These are phyloP conservation scores for Fonsecaea multimorphosa DNA, from an alignment of 2,329 filamentous ascomycete genomes.

Conservation along the genomic window DNA sequence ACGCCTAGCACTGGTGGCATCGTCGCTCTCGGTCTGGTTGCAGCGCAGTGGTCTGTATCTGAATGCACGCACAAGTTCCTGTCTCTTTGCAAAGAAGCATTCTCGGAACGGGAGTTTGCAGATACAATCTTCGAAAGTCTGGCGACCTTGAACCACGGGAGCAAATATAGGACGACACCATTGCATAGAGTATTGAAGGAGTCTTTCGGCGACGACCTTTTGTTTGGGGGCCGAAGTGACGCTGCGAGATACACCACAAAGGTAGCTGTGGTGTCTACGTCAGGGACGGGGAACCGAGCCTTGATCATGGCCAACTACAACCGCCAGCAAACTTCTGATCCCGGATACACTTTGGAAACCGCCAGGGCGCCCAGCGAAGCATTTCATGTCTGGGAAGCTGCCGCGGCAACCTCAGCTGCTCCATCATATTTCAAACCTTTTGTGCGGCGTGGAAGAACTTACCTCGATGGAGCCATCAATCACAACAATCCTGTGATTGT, in stretches of 20 bases:
- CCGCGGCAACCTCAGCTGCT: background rate
- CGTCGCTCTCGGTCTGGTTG: background rate
- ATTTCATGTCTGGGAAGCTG: conserved; percentile 3
- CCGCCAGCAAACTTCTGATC: conserved; percentile 1
- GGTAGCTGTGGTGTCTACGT: conserved; percentile 4
- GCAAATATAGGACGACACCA: background rate
- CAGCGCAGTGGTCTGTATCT: background rate
- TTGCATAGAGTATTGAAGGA: background rate
- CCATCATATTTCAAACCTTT: conserved; percentile 5
- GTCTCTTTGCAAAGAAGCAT: background rate
- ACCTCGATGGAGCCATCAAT: conserved; percentile 2
- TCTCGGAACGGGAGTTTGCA: background rate
- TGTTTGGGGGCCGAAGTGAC: background rate
- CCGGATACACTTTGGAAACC: background rate
- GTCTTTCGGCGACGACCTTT: background rate
- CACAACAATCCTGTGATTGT: background rate
- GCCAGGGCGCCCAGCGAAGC: background rate
- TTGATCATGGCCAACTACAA: conserved; percentile 8
- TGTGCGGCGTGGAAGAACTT: conserved; percentile 1
- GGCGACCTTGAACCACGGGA: conserved; percentile 3
- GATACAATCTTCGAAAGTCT: background rate
- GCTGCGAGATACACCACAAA: background rate
- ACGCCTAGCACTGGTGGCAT: background rate
- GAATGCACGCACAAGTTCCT: background rate
- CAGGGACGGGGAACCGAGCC: background rate